Percentiles rank a stretch among this genome's conserved stretches.
Evolutionary conservation across 495 filamentous ascomycete genomes (phyloP).

Genomic region (Sporormia fimetaria): DNA sequence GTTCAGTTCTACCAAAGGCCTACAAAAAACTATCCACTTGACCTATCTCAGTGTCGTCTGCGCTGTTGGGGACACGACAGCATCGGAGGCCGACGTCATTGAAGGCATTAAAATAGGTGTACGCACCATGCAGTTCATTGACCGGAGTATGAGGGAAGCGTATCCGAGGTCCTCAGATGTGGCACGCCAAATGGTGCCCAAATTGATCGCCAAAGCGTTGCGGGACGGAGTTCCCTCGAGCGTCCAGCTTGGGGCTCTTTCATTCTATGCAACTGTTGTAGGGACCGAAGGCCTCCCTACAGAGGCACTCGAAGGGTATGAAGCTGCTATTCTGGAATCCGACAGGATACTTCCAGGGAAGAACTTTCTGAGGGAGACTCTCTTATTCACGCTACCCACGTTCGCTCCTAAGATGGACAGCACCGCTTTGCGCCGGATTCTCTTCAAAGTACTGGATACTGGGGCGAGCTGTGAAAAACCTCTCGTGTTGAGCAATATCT

Average conservation of each 20-base stretch:
- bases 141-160: constrained; percentile 31
- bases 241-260: constrained; percentile 33
- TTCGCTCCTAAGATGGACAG: no score
- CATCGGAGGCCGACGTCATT: constrained; percentile 34
- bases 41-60: constrained; percentile 43
- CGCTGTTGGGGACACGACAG: constrained; percentile 36
- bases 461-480: background rate
- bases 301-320: constrained; percentile 1
- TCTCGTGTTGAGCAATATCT: background rate
- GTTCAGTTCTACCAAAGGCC: constrained; percentile 41
- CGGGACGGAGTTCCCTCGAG: constrained; percentile 30
- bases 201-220: constrained; percentile 43
- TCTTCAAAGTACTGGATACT: background rate
- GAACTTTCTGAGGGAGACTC: constrained; percentile 11
- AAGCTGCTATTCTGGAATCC: constrained; percentile 1
- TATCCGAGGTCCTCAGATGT: constrained; percentile 32
- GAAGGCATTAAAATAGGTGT: constrained; percentile 43
- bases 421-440: constrained; percentile 17
- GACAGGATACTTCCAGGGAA: background rate
- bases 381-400: constrained; percentile 7
- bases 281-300: background rate
- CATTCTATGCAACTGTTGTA: constrained; percentile 11
- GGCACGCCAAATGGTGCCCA: constrained; percentile 34
- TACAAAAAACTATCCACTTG: constrained; percentile 44
- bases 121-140: constrained; percentile 38